These are phyloP conservation scores for Cerrena zonata DNA, from an alignment of 1,284 basidiomycete species.

Conservation along the genomic window DNA sequence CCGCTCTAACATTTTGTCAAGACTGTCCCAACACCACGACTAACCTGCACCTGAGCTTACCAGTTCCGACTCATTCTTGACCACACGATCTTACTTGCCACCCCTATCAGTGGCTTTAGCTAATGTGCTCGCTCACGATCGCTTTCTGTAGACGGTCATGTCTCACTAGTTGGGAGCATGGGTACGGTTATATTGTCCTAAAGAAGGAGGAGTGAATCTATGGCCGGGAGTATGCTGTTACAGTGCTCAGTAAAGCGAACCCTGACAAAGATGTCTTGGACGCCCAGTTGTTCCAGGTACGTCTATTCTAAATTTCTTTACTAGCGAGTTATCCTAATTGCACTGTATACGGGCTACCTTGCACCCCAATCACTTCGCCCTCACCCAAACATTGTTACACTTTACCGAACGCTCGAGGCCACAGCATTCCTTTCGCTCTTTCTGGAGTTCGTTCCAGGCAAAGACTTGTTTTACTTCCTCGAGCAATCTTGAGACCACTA, in stretches of 20 bases:
- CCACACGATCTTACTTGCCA: no score
- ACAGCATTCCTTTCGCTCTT: slow-evolving; percentile 75
- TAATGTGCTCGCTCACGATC: no score
- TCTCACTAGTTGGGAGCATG: slow-evolving; percentile 49
- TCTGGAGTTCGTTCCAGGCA: slow-evolving; percentile 91
- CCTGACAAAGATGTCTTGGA: slow-evolving; percentile 80
- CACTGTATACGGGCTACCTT: slow-evolving; percentile 66
- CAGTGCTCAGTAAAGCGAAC: slow-evolving; percentile 91
- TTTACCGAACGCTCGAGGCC: slow-evolving; percentile 85
- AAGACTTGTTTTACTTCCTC: slow-evolving; percentile 95
- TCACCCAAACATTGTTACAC: slow-evolving; percentile 92
- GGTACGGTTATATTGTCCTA: slow-evolving; percentile 8
- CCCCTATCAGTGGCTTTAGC: no score
- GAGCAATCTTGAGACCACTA: slow-evolving; percentile 87
- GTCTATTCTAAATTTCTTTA: slow-evolving; percentile 19
- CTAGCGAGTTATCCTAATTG: slow-evolving; percentile 3
- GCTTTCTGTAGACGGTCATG: slow-evolving; percentile 52
- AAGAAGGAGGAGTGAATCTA: slow-evolving; percentile 33
- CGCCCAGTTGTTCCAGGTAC: slow-evolving; percentile 83
- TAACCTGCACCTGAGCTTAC: no score
- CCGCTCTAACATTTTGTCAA: no score
- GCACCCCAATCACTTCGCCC: slow-evolving; percentile 87
- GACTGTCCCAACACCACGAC: no score
- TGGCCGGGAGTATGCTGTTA: slow-evolving; percentile 89
- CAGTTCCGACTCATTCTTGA: no score